Conservation (phyloP, 208 protist species). For the Entamoeba histolytica region DNA sequence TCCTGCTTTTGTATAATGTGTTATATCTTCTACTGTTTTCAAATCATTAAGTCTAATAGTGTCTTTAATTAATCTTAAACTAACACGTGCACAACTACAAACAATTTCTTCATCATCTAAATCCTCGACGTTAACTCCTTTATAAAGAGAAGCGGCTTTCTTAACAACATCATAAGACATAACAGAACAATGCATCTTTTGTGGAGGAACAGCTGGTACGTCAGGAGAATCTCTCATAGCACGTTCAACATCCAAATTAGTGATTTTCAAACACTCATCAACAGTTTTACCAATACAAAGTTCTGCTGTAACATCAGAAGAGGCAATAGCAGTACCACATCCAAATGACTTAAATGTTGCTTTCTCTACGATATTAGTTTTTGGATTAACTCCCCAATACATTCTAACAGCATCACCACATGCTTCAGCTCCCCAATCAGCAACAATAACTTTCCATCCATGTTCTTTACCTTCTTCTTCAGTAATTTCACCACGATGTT, state of each 20-base stretch:
- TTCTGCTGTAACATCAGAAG: neutral
- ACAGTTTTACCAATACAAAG: neutral
- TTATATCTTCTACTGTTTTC: neutral
- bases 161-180: neutral
- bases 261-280: neutral
- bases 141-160: neutral
- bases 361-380: neutral
- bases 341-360: neutral
- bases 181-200: neutral
- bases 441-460: neutral
- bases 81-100: neutral
- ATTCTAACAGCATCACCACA: neutral
- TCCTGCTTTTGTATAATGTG: neutral
- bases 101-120: neutral
- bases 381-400: neutral
- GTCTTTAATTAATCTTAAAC: neutral
- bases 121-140: neutral
- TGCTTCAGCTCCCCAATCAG: neutral
- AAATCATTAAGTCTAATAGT: neutral
- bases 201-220: neutral
- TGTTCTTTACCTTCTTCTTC: neutral
- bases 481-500: neutral
- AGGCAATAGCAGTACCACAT: neutral
- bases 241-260: neutral
- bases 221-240: neutral